phyloP scores from a whole-genome alignment of 140 eudicot species.

The Stevia rebaudiana region DNA sequence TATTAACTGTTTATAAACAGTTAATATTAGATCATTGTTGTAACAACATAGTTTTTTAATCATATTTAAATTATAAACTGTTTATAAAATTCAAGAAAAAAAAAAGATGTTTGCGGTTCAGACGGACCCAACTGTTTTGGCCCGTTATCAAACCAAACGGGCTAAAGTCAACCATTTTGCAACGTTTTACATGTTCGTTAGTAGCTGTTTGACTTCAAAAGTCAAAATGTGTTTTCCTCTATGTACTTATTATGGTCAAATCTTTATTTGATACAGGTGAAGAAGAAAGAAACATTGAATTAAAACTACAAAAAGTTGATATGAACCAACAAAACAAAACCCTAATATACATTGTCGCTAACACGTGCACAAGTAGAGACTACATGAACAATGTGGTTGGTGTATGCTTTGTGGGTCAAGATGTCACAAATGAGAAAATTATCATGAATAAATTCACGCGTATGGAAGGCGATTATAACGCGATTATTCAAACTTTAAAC shows the following conservation, averaged over 20 bases:
- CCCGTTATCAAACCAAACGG: too few species aligned
- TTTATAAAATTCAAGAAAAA: too few species aligned
- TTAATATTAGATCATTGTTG: too few species aligned
- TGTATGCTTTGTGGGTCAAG: conserved; percentile 72
- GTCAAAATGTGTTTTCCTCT: neutral
- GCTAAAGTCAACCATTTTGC: too few species aligned
- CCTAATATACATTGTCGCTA: conserved; percentile 39
- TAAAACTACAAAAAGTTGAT: conserved; percentile 38
- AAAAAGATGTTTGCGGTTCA: too few species aligned
- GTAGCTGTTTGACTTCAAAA: neutral
- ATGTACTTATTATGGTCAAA: neutral
- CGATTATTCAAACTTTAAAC: conserved; percentile 41
- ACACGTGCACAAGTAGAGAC: conserved; percentile 61
- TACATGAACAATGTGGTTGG: conserved; percentile 50
- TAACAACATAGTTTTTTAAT: too few species aligned
- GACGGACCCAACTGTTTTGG: too few species aligned
- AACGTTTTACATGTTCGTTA: neutral
- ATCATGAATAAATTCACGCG: conserved; percentile 46
- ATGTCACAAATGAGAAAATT: conserved; percentile 46
- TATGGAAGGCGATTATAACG: conserved; percentile 56
- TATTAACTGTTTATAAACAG: too few species aligned
- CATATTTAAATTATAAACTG: too few species aligned
- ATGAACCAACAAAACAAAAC: conserved; percentile 24
- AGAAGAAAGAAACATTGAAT: conserved; percentile 57
- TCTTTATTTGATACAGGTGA: conserved; percentile 38